Conservation (phyloP, 345 rosid genomes). For the Lenwebbia sp. region DNA sequence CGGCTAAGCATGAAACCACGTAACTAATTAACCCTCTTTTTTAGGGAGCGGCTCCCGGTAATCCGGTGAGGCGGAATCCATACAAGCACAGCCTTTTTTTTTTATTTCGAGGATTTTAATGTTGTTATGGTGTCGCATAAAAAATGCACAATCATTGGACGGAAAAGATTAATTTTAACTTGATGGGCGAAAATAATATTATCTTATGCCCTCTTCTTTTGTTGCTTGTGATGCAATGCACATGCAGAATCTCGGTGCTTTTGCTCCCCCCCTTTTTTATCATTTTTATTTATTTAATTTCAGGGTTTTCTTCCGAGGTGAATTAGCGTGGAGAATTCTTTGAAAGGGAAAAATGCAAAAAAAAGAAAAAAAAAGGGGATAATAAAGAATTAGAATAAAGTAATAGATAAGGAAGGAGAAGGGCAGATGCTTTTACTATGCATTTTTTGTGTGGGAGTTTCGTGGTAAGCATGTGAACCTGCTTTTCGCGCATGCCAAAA, state of each 20-base stretch:
- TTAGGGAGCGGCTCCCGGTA: background rate
- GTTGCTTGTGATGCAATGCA: conserved; percentile 17
- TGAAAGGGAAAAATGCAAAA: background rate
- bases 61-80: background rate
- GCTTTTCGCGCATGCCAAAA: conserved; percentile 37
- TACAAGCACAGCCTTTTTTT: background rate
- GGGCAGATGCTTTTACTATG: background rate
- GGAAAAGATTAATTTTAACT: conserved; percentile 59
- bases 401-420: background rate
- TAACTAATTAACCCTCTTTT: background rate
- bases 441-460: background rate
- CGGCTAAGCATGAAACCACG: background rate
- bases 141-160: conserved; percentile 34
- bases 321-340: background rate
- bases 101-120: background rate
- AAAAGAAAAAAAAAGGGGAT: background rate
- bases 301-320: background rate
- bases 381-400: background rate
- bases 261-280: background rate
- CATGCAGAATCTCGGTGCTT: background rate
- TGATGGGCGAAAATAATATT: conserved; percentile 11
- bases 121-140: background rate
- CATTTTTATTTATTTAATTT: background rate
- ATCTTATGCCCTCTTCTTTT: background rate
- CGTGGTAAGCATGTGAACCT: conserved; percentile 39